A percentile compares a stretch with the other conserved stretches of the same genome.
Evolutionary conservation across 108 stramenopile species (phyloP).

Genomic region (Cyclotella kingstonii): DNA sequence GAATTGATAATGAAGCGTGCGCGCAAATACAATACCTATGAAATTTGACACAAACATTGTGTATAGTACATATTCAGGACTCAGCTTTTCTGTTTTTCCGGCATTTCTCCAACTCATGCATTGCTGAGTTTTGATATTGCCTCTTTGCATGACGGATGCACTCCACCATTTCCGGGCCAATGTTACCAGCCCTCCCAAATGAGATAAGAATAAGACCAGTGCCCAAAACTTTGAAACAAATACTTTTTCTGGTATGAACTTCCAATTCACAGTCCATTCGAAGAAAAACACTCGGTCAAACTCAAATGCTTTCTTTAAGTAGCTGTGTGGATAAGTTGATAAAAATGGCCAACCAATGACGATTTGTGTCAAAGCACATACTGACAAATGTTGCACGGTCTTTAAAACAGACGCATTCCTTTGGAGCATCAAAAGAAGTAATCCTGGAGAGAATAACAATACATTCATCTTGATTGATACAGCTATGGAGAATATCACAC

Average conservation of each 20-base stretch:
- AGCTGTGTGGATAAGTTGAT: slow-evolving; percentile 78
- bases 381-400: slow-evolving; percentile 37
- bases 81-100: slow-evolving; percentile 12
- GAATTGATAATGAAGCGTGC: slow-evolving; percentile 98
- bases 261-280: slow-evolving; percentile 98
- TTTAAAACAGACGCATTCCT: slow-evolving; percentile 47
- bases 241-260: slow-evolving; percentile 87
- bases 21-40: slow-evolving; percentile 91
- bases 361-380: slow-evolving; percentile 83
- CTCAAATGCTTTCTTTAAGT: slow-evolving; percentile 94
- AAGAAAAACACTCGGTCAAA: slow-evolving; percentile 95
- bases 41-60: slow-evolving; percentile 91
- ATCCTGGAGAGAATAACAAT: slow-evolving; percentile 93
- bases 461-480: slow-evolving; percentile 98
- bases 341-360: slow-evolving; percentile 93
- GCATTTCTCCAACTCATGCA: slow-evolving; percentile 29
- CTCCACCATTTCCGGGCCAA: slow-evolving; percentile 63
- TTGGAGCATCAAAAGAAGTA: slow-evolving; percentile 84
- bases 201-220: slow-evolving; percentile 58
- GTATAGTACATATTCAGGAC: slow-evolving; percentile 65
- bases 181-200: slow-evolving; percentile 51
- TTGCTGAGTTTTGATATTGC: slow-evolving; percentile 15
- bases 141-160: slow-evolving; percentile 33
- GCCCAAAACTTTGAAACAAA: slow-evolving; percentile 76
- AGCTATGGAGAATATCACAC: slow-evolving; percentile 85